Evolutionary conservation across 495 filamentous ascomycete species (phyloP).

Genomic region (Lasiosphaeris hirsuta): DNA sequence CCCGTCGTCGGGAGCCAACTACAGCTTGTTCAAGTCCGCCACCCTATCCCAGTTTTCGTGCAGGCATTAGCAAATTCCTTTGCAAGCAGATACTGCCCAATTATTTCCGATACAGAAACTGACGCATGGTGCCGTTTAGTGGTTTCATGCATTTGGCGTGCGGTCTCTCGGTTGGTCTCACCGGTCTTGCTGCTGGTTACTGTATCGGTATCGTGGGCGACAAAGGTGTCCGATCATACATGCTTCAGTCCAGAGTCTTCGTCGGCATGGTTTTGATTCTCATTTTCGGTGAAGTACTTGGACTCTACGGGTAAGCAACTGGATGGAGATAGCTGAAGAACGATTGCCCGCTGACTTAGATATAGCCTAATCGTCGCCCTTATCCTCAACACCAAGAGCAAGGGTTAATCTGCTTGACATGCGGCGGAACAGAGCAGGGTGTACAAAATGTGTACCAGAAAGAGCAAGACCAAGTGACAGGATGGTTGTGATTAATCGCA

Average conservation of each 20-base stretch:
- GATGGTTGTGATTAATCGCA: conserved; percentile 22
- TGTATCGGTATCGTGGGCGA: conserved; percentile 95
- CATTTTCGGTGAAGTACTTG: conserved; percentile 97
- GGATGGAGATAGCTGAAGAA: too few species aligned
- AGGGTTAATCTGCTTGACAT: conserved; percentile 35
- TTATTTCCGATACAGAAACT: not conserved
- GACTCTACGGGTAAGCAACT: conserved; percentile 83
- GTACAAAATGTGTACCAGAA: conserved; percentile 18
- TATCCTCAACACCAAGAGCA: conserved; percentile 55
- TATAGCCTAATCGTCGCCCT: conserved; percentile 48
- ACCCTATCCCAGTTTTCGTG: not conserved
- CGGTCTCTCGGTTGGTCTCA: conserved; percentile 86
- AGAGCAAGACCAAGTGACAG: conserved; percentile 3
- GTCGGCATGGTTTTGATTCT: conserved; percentile 98
- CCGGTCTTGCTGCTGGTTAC: conserved; percentile 94
- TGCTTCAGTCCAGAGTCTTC: conserved; percentile 92
- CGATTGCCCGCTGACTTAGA: conserved; percentile 1
- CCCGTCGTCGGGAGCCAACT: conserved; percentile 52
- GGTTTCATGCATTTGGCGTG: conserved; percentile 91
- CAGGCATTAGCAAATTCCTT: too few species aligned
- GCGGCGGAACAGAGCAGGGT: conserved; percentile 5
- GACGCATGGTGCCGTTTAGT: conserved; percentile 32
- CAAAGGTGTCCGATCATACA: conserved; percentile 87
- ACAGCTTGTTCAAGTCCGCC: conserved; percentile 78
- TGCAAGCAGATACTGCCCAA: not conserved